phyloP scores from a whole-genome alignment of 2,329 filamentous ascomycete genomes.

The Arachnomyces sp. region DNA sequence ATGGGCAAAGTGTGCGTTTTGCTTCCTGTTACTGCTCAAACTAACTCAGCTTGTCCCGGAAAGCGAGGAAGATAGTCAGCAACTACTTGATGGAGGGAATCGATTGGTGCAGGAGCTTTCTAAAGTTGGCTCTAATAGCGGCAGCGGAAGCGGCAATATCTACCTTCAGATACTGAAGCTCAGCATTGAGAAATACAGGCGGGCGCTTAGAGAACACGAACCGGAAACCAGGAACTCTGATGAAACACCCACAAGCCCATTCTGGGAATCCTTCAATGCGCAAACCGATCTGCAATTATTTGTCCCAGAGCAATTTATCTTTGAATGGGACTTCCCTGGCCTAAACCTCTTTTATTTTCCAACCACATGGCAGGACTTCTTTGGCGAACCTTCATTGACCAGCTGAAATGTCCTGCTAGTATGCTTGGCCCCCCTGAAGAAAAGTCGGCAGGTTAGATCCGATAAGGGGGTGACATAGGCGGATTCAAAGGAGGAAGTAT shows the following conservation, averaged over 20 bases:
- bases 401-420: conserved; percentile 14
- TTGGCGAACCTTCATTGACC: conserved; percentile 35
- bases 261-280: conserved; percentile 29
- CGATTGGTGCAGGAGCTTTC: conserved; percentile 36
- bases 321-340: conserved; percentile 52
- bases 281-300: conserved; percentile 46
- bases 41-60: conserved; percentile 43
- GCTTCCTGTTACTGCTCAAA: conserved; percentile 48
- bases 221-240: no score
- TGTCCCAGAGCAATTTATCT: conserved; percentile 47
- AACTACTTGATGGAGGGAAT: conserved; percentile 37
- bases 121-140: conserved; percentile 22
- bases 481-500: no score
- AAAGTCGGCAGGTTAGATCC: no score
- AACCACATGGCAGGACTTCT: conserved; percentile 40
- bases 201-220: conserved; percentile 30
- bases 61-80: conserved; percentile 27
- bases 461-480: no score
- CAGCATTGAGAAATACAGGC: conserved; percentile 44
- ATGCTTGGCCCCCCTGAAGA: no score
- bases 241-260: conserved; percentile 17
- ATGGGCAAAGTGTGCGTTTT: conserved; percentile 52
- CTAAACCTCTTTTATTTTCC: conserved; percentile 45
- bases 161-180: conserved; percentile 43
- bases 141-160: conserved; percentile 36